phyloP scores from a whole-genome alignment of 1,284 basidiomycete species.

The Lignosus rhinocerotis region DNA sequence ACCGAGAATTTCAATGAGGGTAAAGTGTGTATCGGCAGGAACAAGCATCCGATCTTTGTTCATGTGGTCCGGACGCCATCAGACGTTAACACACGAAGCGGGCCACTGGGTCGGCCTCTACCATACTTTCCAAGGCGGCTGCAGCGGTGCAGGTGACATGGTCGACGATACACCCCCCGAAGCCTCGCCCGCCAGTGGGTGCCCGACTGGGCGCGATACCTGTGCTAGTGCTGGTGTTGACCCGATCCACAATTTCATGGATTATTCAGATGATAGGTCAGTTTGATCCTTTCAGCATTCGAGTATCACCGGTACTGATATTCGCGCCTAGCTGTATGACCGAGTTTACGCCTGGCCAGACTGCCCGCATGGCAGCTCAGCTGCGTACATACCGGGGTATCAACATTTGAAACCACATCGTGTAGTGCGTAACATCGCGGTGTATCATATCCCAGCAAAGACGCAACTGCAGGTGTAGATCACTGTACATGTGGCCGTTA shows the following conservation, averaged over 20 bases:
- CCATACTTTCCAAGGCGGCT: conserved; percentile 63
- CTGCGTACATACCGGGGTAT: conserved; percentile 49
- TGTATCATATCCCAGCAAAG: neutral
- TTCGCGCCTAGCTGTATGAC: conserved; percentile 40
- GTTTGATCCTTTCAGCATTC: neutral
- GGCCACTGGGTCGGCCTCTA: conserved; percentile 60
- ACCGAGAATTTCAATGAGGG: conserved; percentile 49
- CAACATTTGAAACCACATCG: conserved; percentile 14
- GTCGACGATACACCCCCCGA: conserved; percentile 55
- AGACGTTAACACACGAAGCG: conserved; percentile 58
- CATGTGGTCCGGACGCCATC: neutral
- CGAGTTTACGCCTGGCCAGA: conserved; percentile 49
- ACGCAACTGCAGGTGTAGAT: neutral
- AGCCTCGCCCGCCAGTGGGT: conserved; percentile 44
- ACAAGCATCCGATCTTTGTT: neutral
- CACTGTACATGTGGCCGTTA: neutral
- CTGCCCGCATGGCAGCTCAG: conserved; percentile 42
- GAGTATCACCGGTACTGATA: no score
- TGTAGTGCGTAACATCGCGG: neutral
- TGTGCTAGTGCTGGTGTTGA: conserved; percentile 42
- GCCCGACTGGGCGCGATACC: conserved; percentile 48
- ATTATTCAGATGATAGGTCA: conserved; percentile 28
- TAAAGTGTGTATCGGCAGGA: conserved; percentile 19
- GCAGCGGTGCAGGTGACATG: conserved; percentile 46
- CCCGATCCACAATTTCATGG: conserved; percentile 43